phyloP scores from a whole-genome alignment of 225 moss, liverwort and hornwort species.

The Bryoerythrophyllum caledonicum region DNA sequence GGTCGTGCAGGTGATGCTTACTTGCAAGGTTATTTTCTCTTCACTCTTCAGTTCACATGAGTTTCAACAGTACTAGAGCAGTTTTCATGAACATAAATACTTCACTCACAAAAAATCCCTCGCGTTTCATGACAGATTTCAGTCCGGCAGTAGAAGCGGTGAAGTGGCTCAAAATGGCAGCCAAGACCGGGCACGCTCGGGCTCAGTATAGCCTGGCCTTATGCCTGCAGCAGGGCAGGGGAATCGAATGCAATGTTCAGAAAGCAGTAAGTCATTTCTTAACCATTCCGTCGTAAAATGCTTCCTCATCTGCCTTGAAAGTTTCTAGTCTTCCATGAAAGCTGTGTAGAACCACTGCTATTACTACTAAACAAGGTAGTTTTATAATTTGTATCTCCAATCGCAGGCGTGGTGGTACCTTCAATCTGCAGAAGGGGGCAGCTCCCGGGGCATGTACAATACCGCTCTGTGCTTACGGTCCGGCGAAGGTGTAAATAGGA shows the following conservation, averaged over 20 bases:
- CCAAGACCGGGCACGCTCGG: slow-evolving; percentile 67
- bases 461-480: slow-evolving; percentile 64
- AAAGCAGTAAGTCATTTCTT: slow-evolving; percentile 54
- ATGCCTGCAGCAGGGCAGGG: slow-evolving; percentile 82
- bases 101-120: not conserved
- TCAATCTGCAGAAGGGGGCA: slow-evolving; percentile 74
- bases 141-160: slow-evolving; percentile 60
- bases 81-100: not conserved
- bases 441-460: slow-evolving; percentile 79
- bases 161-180: slow-evolving; percentile 67
- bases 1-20: slow-evolving; percentile 66
- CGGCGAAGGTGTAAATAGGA: slow-evolving; percentile 57
- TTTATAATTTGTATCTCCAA: slow-evolving; percentile 14
- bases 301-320: slow-evolving; percentile 7
- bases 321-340: not conserved
- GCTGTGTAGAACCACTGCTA: not conserved
- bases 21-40: slow-evolving; percentile 50
- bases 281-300: slow-evolving; percentile 6
- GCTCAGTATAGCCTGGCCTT: slow-evolving; percentile 81
- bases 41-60: slow-evolving; percentile 6
- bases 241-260: slow-evolving; percentile 56
- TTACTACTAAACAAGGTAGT: not conserved
- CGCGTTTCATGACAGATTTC: slow-evolving; percentile 48
- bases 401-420: slow-evolving; percentile 75
- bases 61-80: slow-evolving; percentile 1